Evolutionary conservation across 768 basidiomycete species (phyloP), one percentile per base, ranked within the genome.

Genomic region (Rhodocollybia butyracea): DNA sequence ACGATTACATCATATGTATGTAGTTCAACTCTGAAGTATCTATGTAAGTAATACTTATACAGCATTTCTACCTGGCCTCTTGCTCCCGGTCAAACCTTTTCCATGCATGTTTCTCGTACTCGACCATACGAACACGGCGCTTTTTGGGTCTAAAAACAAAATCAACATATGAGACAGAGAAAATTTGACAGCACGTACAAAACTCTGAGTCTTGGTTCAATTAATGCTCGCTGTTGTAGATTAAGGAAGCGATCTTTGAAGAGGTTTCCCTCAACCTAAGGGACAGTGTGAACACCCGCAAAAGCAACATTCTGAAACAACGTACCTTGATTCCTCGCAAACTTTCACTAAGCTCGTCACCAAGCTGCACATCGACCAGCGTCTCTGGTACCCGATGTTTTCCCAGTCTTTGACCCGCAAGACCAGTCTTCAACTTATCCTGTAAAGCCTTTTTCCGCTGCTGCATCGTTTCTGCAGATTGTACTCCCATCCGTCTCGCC

Each of bases 221-320:
- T 73, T 36, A 95, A 76, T 0, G 89, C 91, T 27, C 93, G 80
- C 58, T 94, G 89, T 63, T 96, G 94, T 65, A 97, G 73, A 66
- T 89, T 93, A 29, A 87, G 70, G 73, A 93, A 94, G 1, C 92
- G 83, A 67, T 97, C 94, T 22, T 85, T 81, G 80, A 96, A 96
- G 31, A 94, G 73, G 66, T 96, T 97, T 24, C 94, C 94, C 74
- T 97, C 94, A 17, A 91, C 91, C 94, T 96, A 57, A 1, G 12
- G n/a, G 10, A 38, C n/a, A 3, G 5, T 15, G 12, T 47, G 21
- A 51, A 24, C 0, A 26, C 17, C 50, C 30, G 5, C 8, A 31
- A 39, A 54, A 12, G 3, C 19, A 26, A n/a, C 52, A 51, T 47
- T 12, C 43, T 3, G 26, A 15, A 3, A 21, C 41, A 19, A 71